Percentiles rank a stretch among this genome's conserved stretches.
phyloP scores from a whole-genome alignment of 257 asterid genomes.

The Fraxinus americana region DNA sequence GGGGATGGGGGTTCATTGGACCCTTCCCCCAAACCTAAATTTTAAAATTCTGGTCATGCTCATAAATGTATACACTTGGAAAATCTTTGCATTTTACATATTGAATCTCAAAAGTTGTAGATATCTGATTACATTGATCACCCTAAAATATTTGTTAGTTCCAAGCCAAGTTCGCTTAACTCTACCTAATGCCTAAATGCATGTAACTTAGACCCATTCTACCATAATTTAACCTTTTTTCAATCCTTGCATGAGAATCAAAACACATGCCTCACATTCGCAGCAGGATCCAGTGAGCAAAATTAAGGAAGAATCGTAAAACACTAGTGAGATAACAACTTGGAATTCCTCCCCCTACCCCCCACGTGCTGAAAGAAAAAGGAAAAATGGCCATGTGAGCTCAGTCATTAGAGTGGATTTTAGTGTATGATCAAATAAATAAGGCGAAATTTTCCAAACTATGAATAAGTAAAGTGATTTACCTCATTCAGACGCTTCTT shows the following conservation, averaged over 20 bases:
- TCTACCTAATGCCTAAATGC: not conserved
- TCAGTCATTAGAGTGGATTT: not conserved
- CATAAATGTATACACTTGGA: not conserved
- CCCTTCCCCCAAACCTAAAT: not conserved
- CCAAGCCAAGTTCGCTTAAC: not conserved
- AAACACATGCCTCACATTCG: not conserved
- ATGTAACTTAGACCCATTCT: not conserved
- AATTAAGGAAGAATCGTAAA: not conserved
- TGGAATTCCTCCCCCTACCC: not conserved
- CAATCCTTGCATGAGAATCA: not conserved
- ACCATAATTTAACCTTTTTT: not conserved
- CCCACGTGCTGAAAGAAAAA: not conserved
- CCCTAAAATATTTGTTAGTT: too few species aligned
- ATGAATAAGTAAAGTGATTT: conserved; percentile 11
- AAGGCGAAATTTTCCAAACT: conserved; percentile 9
- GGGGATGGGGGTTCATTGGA: too few species aligned
- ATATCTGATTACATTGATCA: not conserved
- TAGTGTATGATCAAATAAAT: conserved; percentile 2
- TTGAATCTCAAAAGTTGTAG: not conserved
- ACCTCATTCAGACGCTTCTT: conserved; percentile 73
- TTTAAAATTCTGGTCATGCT: not conserved
- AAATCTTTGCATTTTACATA: not conserved
- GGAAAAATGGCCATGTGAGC: not conserved
- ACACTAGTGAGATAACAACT: not conserved
- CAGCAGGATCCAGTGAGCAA: not conserved